Evolutionary conservation across 202 grass and related monocot species (phyloP), one percentile per base, ranked within the genome.

Genomic region (Panicum virgatum): DNA sequence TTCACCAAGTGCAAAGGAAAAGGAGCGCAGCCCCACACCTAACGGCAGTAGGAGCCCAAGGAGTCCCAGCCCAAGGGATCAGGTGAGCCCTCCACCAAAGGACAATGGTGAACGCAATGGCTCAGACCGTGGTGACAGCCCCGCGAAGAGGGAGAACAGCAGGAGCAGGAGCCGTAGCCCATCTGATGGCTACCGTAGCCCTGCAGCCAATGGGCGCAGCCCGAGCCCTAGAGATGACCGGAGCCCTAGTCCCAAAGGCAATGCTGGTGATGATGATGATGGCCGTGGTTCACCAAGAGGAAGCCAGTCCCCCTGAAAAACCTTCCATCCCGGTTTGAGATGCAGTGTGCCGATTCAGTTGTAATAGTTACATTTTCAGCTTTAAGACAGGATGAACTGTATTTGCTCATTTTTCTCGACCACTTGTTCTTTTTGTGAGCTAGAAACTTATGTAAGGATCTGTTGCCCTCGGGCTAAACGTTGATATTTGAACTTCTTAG

Each of bases 41-140:
- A 78, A 79, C 68, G 89, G 86, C 9, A 91, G 89, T 7, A 78
- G 69, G 69, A 98, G 96, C 38, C 92, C 92, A 0, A 71, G 73
- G 90, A 93, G 89, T 18, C 89, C 64, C 5, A 94, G 89, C 23
- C 89, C 75, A 6, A 78, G 71, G 77, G 71, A 83, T 19, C 57
- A 12, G 18, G 46, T 61, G 23, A 93, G 86, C 65, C 73, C 90
- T 34, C 77, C 81, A 70, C 80, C 84, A 56, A 92, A 88, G 60
- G 86, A 85, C 32, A 85, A 86, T 75, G 81, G 14, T 56, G 88
- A 91, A 29, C 84, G 44, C 25, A 85, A 85, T 56, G 85, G 77
- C 19, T 82, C 89, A 38, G 86, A 91, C 11, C 66, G 51, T 60
- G 87, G 78, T 27, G 83, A 74, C 23, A 99, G 93, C 75, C 96